Evolutionary conservation across 129 eudicot species (phyloP), one percentile per base, ranked within the genome.

Genomic region (Flaveria robusta): DNA sequence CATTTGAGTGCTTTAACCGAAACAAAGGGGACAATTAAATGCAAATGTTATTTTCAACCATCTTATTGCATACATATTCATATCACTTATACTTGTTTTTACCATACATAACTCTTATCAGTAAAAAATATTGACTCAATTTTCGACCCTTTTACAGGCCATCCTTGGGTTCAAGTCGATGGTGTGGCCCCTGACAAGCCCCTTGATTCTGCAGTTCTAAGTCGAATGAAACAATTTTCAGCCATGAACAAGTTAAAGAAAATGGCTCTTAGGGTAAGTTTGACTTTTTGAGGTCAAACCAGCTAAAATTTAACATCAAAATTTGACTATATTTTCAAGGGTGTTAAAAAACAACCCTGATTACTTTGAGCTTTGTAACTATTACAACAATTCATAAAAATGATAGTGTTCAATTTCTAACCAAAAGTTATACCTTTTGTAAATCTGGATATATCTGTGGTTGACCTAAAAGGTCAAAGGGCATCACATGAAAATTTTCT

Each of bases 211-310:
- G 96, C 92, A 20, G 92, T 90, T 73, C 34, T 90, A 56, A 83
- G 90, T 74, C 87, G 96, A 75, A 73, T 90, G 87, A 90, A 90
- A 85, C 96, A 88, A 64, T 93, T 93, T 81, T 88, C 91, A 51
- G 90, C 90, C 55, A 92, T 87, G 96, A 82, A 89, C 70, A 92
- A 90, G 80, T 83, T 93, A 62, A 90, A 90, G 92, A 92, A 88
- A 87, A 93, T 93, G 92, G 96, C 96, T 71, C 86, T 90, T 22
- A 86, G 95, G 83, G 98, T 92, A 87, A 76, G 89, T 85, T 10
- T 68, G 82, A 47, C 77, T 22, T 46, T 62, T 34, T 31, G 10
- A 19, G 77, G 72, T 60, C 66, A 47, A 63, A 71, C 39, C 10
- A 7, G 42, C 34, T 3, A 16, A 54, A 9, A 23, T 58, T 42